phyloP scores from a whole-genome alignment of 2,329 filamentous ascomycete genomes.

The Emmonsia crescens region DNA sequence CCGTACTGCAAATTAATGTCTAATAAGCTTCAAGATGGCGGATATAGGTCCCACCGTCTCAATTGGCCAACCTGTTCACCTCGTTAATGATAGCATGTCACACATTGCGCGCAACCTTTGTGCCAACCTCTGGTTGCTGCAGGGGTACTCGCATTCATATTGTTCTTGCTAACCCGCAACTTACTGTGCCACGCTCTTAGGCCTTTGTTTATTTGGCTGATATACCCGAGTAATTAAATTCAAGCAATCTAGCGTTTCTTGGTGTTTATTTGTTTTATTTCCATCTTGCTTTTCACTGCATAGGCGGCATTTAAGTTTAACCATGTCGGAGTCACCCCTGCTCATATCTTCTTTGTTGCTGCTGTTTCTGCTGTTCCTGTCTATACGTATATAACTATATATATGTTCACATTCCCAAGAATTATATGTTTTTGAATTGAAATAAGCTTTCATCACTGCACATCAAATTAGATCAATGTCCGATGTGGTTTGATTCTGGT shows the following conservation, averaged over 20 bases:
- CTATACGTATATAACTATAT: background rate
- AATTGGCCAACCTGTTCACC: background rate
- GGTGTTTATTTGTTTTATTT: background rate
- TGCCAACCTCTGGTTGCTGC: background rate
- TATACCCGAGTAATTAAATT: background rate
- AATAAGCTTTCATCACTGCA: background rate
- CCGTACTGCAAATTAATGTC: background rate
- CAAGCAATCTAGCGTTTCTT: background rate
- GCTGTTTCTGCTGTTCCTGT: background rate
- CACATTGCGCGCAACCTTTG: background rate
- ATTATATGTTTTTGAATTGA: too few relatives aligned
- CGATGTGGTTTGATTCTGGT: background rate
- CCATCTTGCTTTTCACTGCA: background rate
- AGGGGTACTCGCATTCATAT: background rate
- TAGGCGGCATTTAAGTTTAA: background rate
- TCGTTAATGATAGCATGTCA: background rate
- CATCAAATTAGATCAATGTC: background rate
- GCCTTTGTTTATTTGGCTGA: background rate
- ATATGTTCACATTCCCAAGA: background rate
- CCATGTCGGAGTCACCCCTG: background rate
- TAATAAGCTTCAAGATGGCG: background rate
- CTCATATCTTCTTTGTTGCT: background rate
- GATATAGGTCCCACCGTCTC: background rate
- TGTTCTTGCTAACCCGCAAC: background rate
- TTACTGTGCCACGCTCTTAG: background rate